Base-by-base conservation (phyloP, 768 basidiomycete genomes). In the Trametes sanguinea region DNA sequence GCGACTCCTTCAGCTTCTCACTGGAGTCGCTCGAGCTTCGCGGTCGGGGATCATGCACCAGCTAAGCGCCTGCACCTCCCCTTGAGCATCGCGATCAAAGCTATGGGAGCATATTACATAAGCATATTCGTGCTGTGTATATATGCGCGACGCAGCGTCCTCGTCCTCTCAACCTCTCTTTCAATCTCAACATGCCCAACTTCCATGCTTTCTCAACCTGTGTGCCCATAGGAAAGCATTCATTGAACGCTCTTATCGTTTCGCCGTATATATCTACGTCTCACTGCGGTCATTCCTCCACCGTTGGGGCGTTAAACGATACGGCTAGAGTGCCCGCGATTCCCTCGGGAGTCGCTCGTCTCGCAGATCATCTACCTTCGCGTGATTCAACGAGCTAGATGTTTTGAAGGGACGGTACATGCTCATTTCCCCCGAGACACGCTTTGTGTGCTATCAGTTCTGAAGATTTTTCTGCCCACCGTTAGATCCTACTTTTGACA, bases 241-340 rank as follows among this genome's bases (percentile, higher is more conserved):
- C 35, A 6, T 37, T 37, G 1, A 6, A 6, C 6, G 35, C 35
- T 11, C 35, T 37, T 2, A 37, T 2, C 14, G 10, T 5, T 50
- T 14, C 52, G 63, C 63, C 63, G 63, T 60, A 60, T 37, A 40
- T 64, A 64, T 64, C 63, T 64, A 64, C 58, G 39, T 48, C 63
- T 46, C 32, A 75, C n/a, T 78, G 80, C 77, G 80, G 75, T 64
- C 61, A 48, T 67, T 51, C 51, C 64, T 67, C 71, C 57, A 76
- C 76, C 77, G 83, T 80, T 76, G 73, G 72, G 82, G 75, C 81
- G 87, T 86, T 88, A 88, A 88, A 88, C 86, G 68, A 80, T 82
- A 73, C 80, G 85, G 86, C 86, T 61, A 88, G 66, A 88, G 52
- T 9, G 8, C 37, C 51, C 13, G 52, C 55, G 65, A 66, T 60